These are phyloP conservation scores for Trypanosoma boissoni DNA, from an alignment of 208 protist species.

Conservation along the genomic window DNA sequence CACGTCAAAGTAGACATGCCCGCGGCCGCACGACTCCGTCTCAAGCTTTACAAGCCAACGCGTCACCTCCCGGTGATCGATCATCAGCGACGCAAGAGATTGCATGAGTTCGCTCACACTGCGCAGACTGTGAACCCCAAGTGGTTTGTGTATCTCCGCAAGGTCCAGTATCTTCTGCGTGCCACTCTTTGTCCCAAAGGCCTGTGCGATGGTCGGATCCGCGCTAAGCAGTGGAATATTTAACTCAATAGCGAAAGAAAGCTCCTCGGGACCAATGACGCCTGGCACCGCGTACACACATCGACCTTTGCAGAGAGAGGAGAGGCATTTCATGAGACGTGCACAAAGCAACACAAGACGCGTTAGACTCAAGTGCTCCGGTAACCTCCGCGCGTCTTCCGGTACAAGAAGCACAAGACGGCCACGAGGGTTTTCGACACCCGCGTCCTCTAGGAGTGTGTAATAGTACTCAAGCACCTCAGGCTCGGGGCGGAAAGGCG, in stretches of 20 bases:
- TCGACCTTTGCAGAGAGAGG: constrained; percentile 52
- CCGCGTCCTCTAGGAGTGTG: constrained; percentile 58
- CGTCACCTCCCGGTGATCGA: constrained; percentile 58
- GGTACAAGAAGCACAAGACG: constrained; percentile 80
- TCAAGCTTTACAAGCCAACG: constrained; percentile 92
- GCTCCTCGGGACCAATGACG: constrained; percentile 84
- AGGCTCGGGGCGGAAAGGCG: constrained; percentile 67
- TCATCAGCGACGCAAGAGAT: constrained; percentile 62
- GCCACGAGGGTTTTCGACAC: constrained; percentile 47
- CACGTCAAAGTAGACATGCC: constrained; percentile 87
- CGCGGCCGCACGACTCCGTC: constrained; percentile 81
- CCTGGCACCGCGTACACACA: constrained; percentile 82
- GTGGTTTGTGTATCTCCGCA: constrained; percentile 70
- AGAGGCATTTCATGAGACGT: constrained; percentile 82
- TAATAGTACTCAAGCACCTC: constrained; percentile 84
- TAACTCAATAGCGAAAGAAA: constrained; percentile 72
- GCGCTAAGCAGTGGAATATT: constrained; percentile 82
- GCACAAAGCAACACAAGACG: constrained; percentile 64
- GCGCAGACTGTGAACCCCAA: constrained; percentile 57
- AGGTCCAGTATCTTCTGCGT: constrained; percentile 62
- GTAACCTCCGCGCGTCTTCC: constrained; percentile 68
- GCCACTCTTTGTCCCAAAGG: constrained; percentile 86
- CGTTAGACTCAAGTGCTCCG: constrained; percentile 73
- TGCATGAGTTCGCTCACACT: constrained; percentile 52
- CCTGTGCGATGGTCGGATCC: constrained; percentile 73